Evolutionary conservation across 1,284 basidiomycete genomes (phyloP), one percentile per base, ranked within the genome.

Genomic region (Ustilago tritici): DNA sequence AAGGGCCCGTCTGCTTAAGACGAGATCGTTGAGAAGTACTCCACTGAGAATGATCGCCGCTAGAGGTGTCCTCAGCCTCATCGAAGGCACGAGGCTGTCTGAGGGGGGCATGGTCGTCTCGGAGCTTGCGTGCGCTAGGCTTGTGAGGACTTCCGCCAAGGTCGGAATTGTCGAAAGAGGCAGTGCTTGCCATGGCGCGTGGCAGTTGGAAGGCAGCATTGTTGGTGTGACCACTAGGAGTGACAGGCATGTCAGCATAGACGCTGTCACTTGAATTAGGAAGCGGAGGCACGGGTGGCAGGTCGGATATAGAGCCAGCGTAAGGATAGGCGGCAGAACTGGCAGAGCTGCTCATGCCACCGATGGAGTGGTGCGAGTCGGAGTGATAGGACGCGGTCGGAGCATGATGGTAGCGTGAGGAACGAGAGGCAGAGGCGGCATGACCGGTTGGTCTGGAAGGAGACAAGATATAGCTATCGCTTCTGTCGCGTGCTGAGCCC

Each of bases 221-320:
- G 65, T 68, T 69, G 47, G 74, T 65, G 12, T 71, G 70, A 1
- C 70, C 70, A 23, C 67, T 70, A 2, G 75, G 71, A 2, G 78
- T 75, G 59, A 73, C 69, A 3, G 78, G 74, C 66, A 70, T 65
- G 31, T 69, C 69, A 40, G 59, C 62, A 40, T 71, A 70, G 23
- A 65, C 46, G 59, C 61, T 68, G 36, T 73, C 65, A n/a, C 35
- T 56, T n/a, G 60, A 50, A 36, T 35, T 55, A 12, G 78, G 78
- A n/a, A 79, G 66, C n/a, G 78, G 78, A 23, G 78, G 78, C 9
- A 79, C 62, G 5, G 78, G 78, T 3, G 78, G 78, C 23, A 75
- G 58, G 32, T 73, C 70, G 43, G 50, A 34, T 43, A 65, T 52
- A 12, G 65, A 65, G 43, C 52, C 60, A 23, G 61, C 40, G 36